Base-by-base conservation (phyloP, 495 filamentous ascomycete genomes). In the Hyaloscypha variabilis region DNA sequence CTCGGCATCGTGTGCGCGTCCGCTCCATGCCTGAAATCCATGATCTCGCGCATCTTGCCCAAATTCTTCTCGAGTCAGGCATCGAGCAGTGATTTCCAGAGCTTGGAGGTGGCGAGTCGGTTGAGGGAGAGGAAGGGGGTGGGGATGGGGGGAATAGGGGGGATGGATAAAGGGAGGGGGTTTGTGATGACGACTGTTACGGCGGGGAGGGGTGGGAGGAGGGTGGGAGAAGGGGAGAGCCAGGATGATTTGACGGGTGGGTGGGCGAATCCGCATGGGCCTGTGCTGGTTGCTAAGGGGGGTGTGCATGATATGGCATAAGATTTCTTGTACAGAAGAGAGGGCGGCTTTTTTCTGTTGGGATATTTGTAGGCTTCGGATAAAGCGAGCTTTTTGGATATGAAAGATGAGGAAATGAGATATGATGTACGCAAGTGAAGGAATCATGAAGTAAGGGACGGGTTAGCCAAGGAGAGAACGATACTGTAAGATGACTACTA, bases 1-100 rank as follows among this genome's bases (percentile, higher is more conserved):
- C 30, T 63, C 25, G 60, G 49, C 49, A 63, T 63, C 19, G 60
- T 63, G n/a, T 63, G 60, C 26, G 60, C 60, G 24, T 63, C 60
- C 17, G 60, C 60, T 19, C 60, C 60, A 30, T 34, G 26, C 60
- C 51, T 63, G 1, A 63, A 63, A 46, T 25, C 60, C 1, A 26
- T 63, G 3, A 11, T 55, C 2, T 21, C 51, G 23, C 60, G 60
- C 6, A 4, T 63, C 6, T 6, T 53, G 13, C 60, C 60, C n/a
- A 30, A 29, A 55, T 21, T 63, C n/a, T 50, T 63, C 23, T n/a
- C 25, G 6, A 36, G 29, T 23, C 6, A 50, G 2, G 23, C 6
- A 8, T 42, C 39, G 19, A 13, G 3, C 14, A 42, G 11, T 34
- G 30, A 42, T 42, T 42, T 42, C 13, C 39, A 6, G 2, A 42